These are phyloP conservation scores for Glomus cerebriforme DNA, from an alignment of 192 early-diverging fungal genomes.

Conservation along the genomic window DNA sequence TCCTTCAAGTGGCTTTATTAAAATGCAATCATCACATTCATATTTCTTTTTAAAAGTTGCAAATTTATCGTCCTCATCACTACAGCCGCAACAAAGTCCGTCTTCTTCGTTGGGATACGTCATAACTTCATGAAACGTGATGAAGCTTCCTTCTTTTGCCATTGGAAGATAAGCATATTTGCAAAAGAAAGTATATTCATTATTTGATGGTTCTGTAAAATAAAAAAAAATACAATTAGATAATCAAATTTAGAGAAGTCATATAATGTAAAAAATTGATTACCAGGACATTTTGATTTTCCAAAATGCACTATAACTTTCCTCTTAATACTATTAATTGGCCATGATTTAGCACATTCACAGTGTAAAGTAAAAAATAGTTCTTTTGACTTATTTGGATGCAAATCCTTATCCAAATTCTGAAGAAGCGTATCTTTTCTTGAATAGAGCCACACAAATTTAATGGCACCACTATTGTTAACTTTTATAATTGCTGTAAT, in stretches of 20 bases:
- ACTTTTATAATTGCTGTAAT: background rate
- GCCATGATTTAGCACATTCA: slow-evolving; percentile 6
- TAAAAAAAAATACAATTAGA: background rate
- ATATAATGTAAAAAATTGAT: background rate
- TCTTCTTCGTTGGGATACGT: background rate
- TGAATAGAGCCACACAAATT: slow-evolving; percentile 23
- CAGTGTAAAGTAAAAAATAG: slow-evolving; percentile 24
- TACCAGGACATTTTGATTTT: background rate
- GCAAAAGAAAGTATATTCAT: background rate
- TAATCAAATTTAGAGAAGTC: background rate
- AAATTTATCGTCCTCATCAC: background rate
- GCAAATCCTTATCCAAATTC: slow-evolving; percentile 6
- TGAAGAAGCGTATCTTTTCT: slow-evolving; percentile 4
- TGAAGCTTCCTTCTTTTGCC: slow-evolving; percentile 1
- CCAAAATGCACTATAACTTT: slow-evolving; percentile 20
- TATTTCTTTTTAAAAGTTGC: slow-evolving; percentile 11
- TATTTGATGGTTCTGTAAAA: background rate
- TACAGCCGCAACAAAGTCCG: slow-evolving; percentile 1
- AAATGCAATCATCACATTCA: slow-evolving; percentile 13
- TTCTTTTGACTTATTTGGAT: slow-evolving; percentile 2
- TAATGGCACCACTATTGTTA: background rate
- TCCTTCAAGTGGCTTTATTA: background rate
- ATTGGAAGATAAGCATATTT: background rate
- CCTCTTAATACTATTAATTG: background rate
- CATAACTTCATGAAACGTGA: background rate